These are phyloP conservation scores for Leavenworthia alabamica DNA, from an alignment of 345 rosid species.

Conservation along the genomic window DNA sequence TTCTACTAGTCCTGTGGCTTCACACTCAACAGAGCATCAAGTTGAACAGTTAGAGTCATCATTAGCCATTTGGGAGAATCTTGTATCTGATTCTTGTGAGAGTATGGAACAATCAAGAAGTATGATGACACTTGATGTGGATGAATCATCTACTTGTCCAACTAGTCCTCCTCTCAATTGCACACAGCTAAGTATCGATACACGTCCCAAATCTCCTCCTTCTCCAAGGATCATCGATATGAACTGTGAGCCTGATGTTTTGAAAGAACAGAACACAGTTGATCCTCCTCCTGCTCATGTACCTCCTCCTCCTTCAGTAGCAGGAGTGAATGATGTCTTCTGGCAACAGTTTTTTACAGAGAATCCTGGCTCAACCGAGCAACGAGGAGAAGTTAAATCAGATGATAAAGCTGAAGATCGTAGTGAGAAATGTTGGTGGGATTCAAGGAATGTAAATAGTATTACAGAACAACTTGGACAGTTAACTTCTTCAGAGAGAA, in stretches of 20 bases:
- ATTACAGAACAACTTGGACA: constrained; percentile 79
- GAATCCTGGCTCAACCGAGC: constrained; percentile 71
- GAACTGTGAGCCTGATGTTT: constrained; percentile 63
- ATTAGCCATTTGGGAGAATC: constrained; percentile 69
- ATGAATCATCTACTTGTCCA: constrained; percentile 68
- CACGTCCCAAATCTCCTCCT: constrained; percentile 47
- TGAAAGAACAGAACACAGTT: constrained; percentile 19
- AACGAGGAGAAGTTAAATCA: constrained; percentile 59
- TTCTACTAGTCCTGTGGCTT: constrained; percentile 33
- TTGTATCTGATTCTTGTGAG: constrained; percentile 39
- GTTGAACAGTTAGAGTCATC: constrained; percentile 66
- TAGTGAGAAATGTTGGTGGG: constrained; percentile 58
- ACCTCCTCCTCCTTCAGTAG: constrained; percentile 24
- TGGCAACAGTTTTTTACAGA: constrained; percentile 96
- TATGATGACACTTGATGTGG: constrained; percentile 41
- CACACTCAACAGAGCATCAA: constrained; percentile 40
- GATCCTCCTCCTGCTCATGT: background rate
- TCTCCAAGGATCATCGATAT: constrained; percentile 50
- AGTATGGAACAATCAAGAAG: constrained; percentile 30
- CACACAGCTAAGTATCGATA: constrained; percentile 44
- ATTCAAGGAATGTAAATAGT: constrained; percentile 54
- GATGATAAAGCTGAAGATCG: constrained; percentile 25
- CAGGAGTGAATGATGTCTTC: constrained; percentile 82
- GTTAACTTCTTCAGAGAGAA: constrained; percentile 74
- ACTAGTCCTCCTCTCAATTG: constrained; percentile 64